A percentile compares a stretch with the other conserved stretches of the same genome.
Conservation (phyloP, 306 rosid genomes). For the Prosopis cineraria region DNA sequence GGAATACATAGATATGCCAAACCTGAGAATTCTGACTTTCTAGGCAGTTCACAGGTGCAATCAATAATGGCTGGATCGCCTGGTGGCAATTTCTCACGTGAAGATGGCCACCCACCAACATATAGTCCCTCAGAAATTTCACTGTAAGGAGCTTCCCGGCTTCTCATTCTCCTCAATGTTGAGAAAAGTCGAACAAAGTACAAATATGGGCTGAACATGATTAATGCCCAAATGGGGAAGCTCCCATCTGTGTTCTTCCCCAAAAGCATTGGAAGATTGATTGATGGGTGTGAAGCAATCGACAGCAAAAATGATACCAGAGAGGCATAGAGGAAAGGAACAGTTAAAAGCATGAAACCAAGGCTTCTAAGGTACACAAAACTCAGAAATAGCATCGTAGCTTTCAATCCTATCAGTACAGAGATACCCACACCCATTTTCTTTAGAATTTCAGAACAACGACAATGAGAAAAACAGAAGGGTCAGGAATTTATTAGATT, state of each 20-base stretch:
- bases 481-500: background rate
- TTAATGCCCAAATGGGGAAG: constrained; percentile 60
- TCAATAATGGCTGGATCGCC: constrained; percentile 81
- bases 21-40: constrained; percentile 46
- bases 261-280: constrained; percentile 75
- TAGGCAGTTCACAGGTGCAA: constrained; percentile 90
- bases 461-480: background rate
- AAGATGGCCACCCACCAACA: constrained; percentile 92
- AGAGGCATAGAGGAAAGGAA: constrained; percentile 72
- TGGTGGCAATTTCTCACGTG: constrained; percentile 72
- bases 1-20: constrained; percentile 70
- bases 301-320: constrained; percentile 59
- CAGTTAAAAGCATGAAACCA: constrained; percentile 50
- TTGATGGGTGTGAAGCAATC: constrained; percentile 70
- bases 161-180: constrained; percentile 52
- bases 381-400: constrained; percentile 34
- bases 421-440: constrained; percentile 77
- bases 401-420: constrained; percentile 64
- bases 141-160: constrained; percentile 64
- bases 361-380: constrained; percentile 53
- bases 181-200: constrained; percentile 72
- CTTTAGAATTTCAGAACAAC: background rate
- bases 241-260: constrained; percentile 75
- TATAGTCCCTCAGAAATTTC: constrained; percentile 66
- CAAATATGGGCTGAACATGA: constrained; percentile 80